These are phyloP conservation scores for Sindora glabra DNA, from an alignment of 306 rosid species.

Conservation along the genomic window DNA sequence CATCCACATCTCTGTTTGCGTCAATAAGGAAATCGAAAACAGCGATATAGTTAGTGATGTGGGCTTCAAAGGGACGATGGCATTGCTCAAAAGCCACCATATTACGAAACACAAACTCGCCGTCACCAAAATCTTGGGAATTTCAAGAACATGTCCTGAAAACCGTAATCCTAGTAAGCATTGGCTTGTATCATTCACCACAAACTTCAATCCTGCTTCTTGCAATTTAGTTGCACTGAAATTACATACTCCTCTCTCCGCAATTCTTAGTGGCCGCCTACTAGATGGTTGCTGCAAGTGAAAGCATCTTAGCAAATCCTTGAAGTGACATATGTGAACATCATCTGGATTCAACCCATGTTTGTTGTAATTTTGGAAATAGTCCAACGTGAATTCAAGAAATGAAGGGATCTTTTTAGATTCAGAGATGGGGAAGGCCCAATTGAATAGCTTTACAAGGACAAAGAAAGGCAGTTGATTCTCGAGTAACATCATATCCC, in stretches of 20 bases:
- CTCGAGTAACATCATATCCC: too few relatives aligned
- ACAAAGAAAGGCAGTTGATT: neutral
- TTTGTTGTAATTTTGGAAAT: neutral
- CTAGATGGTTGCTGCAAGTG: neutral
- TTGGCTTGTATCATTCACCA: neutral
- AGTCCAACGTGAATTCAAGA: neutral
- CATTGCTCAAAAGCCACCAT: too few relatives aligned
- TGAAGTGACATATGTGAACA: neutral
- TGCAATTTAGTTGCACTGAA: neutral
- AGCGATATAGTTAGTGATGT: too few relatives aligned
- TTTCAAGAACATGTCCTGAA: too few relatives aligned
- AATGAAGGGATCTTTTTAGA: neutral
- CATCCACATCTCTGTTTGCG: too few relatives aligned
- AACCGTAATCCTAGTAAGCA: too few relatives aligned
- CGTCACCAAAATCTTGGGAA: too few relatives aligned
- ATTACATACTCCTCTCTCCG: too few relatives aligned
- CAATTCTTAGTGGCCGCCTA: too few relatives aligned
- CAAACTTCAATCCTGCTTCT: constrained; percentile 16
- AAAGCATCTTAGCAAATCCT: neutral
- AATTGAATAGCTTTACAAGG: neutral
- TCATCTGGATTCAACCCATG: neutral
- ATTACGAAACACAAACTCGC: too few relatives aligned
- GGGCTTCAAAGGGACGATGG: too few relatives aligned
- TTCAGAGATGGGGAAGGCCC: neutral
- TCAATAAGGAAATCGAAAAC: too few relatives aligned